Base-by-base conservation (phyloP, 2,329 filamentous ascomycete species). In the Dichotomopilus funicola region DNA sequence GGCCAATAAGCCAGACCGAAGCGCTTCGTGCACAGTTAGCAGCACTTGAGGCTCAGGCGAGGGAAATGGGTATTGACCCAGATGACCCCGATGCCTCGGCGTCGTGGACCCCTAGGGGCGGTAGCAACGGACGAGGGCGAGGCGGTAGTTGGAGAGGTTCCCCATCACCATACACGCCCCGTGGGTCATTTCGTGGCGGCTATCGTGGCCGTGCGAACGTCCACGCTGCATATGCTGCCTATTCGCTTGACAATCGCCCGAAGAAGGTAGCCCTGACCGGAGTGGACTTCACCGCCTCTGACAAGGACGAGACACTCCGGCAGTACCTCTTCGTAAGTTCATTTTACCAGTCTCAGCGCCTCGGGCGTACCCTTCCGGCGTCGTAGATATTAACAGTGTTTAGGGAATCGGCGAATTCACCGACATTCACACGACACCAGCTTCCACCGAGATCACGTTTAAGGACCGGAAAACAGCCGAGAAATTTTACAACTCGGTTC, bases 181-280 rank as follows among this genome's bases (percentile, higher is more conserved):
- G 74, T 41, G 74, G 63, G 1, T 67, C 45, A 38, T 59, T 53
- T 31, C 55, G 61, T 6, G 65, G 62, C n/a, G 55, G 54, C 19
- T 61, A 57, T 34, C 63, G 71, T 27, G 65, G 66, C 34, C 59
- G 57, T 10, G 63, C 51, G 40, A 60, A 59, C 35, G 11, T 71
- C 64, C 51, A 69, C 47, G 77, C 78, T 2, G 78, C 78, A 0
- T 84, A 83, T 62, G 81, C 78, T 4, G 77, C 78, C 36, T 87
- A 85, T 62, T 85, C 86, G 13, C 75, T 94, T 27, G 89, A 94
- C 65, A 91, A 91, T 67, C 78, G 89, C 45, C 85, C 89, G 0
- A 87, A 81, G 67, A 84, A 78, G 59, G 74, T 94, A 8, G 78
- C 80, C 5, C 71, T 92, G 31, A 76, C 77, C 6, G 86, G 83